Base-by-base conservation (phyloP, 495 filamentous ascomycete species). In the Xylaria bambusicola region DNA sequence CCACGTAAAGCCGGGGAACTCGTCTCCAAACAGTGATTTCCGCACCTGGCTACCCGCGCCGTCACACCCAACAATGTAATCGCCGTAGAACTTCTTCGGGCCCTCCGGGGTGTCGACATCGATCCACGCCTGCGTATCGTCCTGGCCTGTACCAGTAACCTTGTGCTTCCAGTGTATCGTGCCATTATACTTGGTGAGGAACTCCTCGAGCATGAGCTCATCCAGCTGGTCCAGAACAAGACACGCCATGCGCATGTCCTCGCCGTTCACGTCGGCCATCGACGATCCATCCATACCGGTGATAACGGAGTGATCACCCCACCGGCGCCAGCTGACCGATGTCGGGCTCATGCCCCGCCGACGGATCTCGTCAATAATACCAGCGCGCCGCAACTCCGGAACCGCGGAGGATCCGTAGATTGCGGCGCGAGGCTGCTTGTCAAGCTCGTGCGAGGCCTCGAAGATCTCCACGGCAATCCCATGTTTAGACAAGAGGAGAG, bases 31-130 rank as follows among this genome's bases (percentile, higher is more conserved):
- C 12, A 87, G 58, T 1, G 76, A 74, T 56, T 74, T 76, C 24
- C 83, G 71, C 10, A 86, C 75, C 3, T 71, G 72, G 61, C 82
- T 86, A 41, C 75, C 80, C 0, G 82, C 84, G 6, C 84, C 84
- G 66, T 87, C 84, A 60, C 82, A 84, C 0, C 84, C 84, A 18
- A 84, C 62, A 2, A 87, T 59, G 60, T 82, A 87, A 66, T 86
- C 83, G 26, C 73, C 82, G 36, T 74, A 73, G n/a, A 80, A 51
- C 47, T 66, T 67, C 61, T 70, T 69, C 33, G 47, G 57, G 0
- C 79, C 79, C 9, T 71, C 73, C 0, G 71, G 69, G 0, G 75
- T 77, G 52, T 84, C 76, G 15, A 80, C 73, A 12, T 82, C 77
- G 2, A 78, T 78, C 76, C 78, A 81, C 1, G 79, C 46, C 35